Conservation (phyloP, 129 eudicot species). For the Artemisia tridentata region DNA sequence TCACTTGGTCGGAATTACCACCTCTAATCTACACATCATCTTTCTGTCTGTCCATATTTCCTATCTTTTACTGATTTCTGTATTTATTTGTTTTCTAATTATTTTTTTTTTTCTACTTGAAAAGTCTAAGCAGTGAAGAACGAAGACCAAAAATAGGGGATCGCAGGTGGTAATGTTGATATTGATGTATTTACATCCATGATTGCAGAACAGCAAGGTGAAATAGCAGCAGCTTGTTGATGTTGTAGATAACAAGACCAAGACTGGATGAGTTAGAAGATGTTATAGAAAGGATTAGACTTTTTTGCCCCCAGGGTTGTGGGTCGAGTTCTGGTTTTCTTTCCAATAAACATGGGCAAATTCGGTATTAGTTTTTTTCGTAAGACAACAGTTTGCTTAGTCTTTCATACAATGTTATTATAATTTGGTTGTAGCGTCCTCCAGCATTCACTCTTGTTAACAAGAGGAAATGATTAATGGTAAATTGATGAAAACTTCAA, state of each 20-base stretch:
- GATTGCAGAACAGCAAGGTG: constrained; percentile 20
- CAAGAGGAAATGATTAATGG: not conserved
- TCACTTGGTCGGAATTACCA: not conserved
- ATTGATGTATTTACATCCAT: constrained; percentile 23
- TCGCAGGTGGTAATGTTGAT: constrained; percentile 17
- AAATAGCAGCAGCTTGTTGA: constrained; percentile 20
- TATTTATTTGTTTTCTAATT: not conserved
- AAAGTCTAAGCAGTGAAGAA: constrained; percentile 36
- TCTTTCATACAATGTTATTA: not conserved
- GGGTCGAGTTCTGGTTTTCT: constrained; percentile 26
- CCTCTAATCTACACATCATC: not conserved
- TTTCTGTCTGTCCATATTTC: not conserved
- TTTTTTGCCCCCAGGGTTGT: constrained; percentile 29
- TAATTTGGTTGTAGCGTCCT: not conserved
- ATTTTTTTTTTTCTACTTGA: constrained; percentile 17
- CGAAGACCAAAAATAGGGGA: not conserved
- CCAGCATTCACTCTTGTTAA: not conserved
- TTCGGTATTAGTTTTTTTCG: constrained; percentile 15
- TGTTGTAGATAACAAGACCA: constrained; percentile 37
- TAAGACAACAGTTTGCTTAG: constrained; percentile 21
- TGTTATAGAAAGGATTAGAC: constrained; percentile 29
- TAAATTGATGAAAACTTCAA: too few relatives aligned
- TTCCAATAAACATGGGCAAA: constrained; percentile 31
- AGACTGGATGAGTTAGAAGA: constrained; percentile 26
- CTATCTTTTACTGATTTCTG: not conserved